Evolutionary conservation across 2,329 filamentous ascomycete genomes (phyloP).

Genomic region (Paracoccidioides lutzii): DNA sequence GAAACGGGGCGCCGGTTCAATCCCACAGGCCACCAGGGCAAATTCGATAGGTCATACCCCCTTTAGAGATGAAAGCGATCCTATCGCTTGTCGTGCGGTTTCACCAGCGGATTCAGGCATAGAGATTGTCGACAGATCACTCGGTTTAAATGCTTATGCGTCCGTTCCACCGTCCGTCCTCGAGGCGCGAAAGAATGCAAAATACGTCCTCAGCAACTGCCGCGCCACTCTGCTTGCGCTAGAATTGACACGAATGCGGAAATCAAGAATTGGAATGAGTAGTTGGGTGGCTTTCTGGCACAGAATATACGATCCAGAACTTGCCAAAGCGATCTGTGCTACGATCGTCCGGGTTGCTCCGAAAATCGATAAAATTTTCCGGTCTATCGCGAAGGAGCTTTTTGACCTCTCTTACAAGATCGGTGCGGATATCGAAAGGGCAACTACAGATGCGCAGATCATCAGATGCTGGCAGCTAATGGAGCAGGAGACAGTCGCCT

Average conservation of each 20-base stretch:
- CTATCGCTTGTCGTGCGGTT: neutral
- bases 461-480: conserved; percentile 15
- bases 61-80: neutral
- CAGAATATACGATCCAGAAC: conserved; percentile 14
- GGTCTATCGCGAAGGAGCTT: conserved; percentile 16
- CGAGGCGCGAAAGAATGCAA: conserved; percentile 14
- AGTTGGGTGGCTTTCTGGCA: conserved; percentile 21
- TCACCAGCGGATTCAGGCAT: conserved; percentile 1
- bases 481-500: conserved; percentile 15
- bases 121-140: neutral
- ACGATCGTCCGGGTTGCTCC: conserved; percentile 9
- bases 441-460: conserved; percentile 15
- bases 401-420: conserved; percentile 14
- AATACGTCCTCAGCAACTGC: conserved; percentile 17
- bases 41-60: neutral
- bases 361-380: conserved; percentile 18
- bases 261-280: conserved; percentile 17
- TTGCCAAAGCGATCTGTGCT: conserved; percentile 8
- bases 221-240: conserved; percentile 17
- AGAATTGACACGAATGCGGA: conserved; percentile 20
- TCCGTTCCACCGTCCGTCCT: conserved; percentile 6
- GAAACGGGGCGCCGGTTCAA: neutral
- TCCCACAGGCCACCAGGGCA: no score
- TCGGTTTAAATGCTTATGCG: neutral
- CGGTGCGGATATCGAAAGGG: conserved; percentile 10